Evolutionary conservation across 2,329 filamentous ascomycete genomes (phyloP).

Genomic region (Aaosphaeria arxii): DNA sequence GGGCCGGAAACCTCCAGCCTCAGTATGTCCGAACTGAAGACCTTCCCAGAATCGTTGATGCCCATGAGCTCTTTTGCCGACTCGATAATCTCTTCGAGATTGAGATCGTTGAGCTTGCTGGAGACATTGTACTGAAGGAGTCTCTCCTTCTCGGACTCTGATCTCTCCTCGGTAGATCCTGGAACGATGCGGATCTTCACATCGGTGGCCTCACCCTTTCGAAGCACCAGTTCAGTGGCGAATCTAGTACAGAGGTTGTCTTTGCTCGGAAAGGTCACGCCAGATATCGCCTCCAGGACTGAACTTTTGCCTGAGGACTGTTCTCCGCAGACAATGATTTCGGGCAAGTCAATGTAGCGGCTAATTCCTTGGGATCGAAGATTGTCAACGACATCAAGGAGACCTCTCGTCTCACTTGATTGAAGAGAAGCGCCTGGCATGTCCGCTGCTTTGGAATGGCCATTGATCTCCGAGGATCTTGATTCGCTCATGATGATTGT

Average conservation of each 20-base stretch:
- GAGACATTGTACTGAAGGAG: not conserved
- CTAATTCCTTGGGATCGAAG: not conserved
- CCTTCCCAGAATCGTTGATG: not conserved
- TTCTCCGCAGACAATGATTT: constrained; percentile 41
- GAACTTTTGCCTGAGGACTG: constrained; percentile 64
- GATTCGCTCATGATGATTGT: too few relatives aligned
- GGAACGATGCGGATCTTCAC: not conserved
- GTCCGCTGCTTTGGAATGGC: too few relatives aligned
- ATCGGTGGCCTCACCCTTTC: constrained; percentile 6
- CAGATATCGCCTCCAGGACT: constrained; percentile 62
- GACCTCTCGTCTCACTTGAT: not conserved
- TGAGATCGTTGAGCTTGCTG: not conserved
- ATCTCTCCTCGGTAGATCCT: not conserved
- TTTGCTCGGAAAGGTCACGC: constrained; percentile 58
- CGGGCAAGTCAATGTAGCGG: constrained; percentile 9
- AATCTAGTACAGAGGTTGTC: constrained; percentile 59
- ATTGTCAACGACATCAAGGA: not conserved
- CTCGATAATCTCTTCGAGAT: not conserved
- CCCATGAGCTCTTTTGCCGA: not conserved
- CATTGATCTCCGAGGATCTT: too few relatives aligned
- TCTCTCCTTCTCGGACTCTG: not conserved
- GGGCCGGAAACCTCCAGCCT: not conserved
- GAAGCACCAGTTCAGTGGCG: constrained; percentile 51
- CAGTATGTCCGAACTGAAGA: not conserved
- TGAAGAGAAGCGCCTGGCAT: not conserved